A percentile compares a stretch with the other conserved stretches of the same genome.
phyloP scores from a whole-genome alignment of 2,329 filamentous ascomycete genomes.

The Hortaea werneckii region DNA sequence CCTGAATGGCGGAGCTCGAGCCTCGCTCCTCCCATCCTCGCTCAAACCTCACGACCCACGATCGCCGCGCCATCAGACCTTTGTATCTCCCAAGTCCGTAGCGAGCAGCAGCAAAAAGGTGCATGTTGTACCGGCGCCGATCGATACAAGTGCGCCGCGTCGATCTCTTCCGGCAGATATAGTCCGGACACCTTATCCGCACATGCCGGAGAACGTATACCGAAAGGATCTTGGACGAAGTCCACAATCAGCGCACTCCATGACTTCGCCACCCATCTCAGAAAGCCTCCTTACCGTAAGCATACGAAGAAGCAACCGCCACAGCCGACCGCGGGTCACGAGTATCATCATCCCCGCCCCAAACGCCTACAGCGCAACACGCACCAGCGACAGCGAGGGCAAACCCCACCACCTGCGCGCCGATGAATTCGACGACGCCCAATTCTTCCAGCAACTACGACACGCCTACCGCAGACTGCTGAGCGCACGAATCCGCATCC shows the following conservation, averaged over 20 bases:
- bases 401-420: constrained; percentile 15
- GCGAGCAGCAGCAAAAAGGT: constrained; percentile 19
- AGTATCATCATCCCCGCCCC: constrained; percentile 22
- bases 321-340: constrained; percentile 15
- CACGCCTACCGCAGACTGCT: constrained; percentile 18
- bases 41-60: constrained; percentile 15
- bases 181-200: constrained; percentile 25
- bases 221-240: constrained; percentile 17
- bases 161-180: constrained; percentile 18
- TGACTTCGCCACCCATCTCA: not conserved
- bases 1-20: constrained; percentile 5
- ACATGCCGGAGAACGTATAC: constrained; percentile 7
- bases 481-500: constrained; percentile 15
- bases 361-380: constrained; percentile 16
- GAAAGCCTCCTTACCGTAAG: constrained; percentile 25
- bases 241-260: constrained; percentile 3
- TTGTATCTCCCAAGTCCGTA: constrained; percentile 5
- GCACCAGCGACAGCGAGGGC: constrained; percentile 4
- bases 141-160: constrained; percentile 17
- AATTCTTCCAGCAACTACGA: constrained; percentile 22
- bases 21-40: constrained; percentile 13
- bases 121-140: constrained; percentile 24
- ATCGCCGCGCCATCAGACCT: constrained; percentile 12
- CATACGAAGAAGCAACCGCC: constrained; percentile 17
- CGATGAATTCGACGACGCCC: constrained; percentile 25